Conservation (phyloP, 2,329 filamentous ascomycete genomes). For the Trichoderma breve region DNA sequence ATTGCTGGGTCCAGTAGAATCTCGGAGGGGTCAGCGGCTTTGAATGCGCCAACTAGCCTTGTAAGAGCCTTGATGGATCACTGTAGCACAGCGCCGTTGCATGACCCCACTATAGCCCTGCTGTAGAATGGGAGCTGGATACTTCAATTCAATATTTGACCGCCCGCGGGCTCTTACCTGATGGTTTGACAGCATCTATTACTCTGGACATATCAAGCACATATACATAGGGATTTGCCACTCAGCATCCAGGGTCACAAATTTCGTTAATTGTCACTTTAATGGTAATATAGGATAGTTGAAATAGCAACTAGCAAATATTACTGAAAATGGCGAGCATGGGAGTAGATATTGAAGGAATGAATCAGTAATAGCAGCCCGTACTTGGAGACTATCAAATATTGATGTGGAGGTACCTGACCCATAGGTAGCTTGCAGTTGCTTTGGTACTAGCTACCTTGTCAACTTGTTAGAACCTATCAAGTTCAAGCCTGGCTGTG, state of each 20-base stretch:
- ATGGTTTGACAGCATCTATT: no score
- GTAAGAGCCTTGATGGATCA: neutral
- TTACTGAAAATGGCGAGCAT: neutral
- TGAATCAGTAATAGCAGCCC: neutral
- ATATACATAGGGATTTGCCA: no score
- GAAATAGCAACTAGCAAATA: no score
- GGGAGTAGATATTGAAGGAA: neutral
- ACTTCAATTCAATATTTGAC: no score
- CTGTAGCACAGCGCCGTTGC: neutral
- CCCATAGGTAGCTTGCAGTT: no score
- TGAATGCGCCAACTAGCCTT: neutral
- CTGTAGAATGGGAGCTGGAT: neutral
- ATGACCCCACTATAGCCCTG: neutral
- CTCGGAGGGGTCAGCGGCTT: constrained; percentile 5
- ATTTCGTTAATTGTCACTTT: no score
- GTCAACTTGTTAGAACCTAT: neutral
- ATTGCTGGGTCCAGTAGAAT: neutral
- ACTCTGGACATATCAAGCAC: no score
- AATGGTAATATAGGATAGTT: no score
- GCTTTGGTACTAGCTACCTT: neutral
- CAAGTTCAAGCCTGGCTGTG: neutral
- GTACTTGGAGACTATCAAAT: neutral
- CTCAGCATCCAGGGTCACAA: no score
- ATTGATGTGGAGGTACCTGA: neutral
- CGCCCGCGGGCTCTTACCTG: no score